Evolutionary conservation across 805 yeast genomes (phyloP), one percentile per base, ranked within the genome.

Genomic region (Ogataea polymorpha): DNA sequence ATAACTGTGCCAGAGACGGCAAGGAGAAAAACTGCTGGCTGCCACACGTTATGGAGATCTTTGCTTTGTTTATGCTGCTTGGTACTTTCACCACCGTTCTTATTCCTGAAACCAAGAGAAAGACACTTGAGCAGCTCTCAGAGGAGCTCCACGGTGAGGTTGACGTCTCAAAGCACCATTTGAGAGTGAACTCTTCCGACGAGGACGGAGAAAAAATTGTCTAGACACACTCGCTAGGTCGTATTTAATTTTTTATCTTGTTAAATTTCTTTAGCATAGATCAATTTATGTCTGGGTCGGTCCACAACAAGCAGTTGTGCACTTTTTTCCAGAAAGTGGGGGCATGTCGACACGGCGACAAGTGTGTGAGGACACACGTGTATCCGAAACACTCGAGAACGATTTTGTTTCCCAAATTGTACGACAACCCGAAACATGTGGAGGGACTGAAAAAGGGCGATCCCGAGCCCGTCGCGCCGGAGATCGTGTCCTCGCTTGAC

Each of bases 41-140:
- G 65, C 87, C 88, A 32, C 96, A 88, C 55, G 95, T 88, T 52
- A 87, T 88, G 95, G 89, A 88, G 71, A 87, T 88, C 62, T 88
- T 85, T 63, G 96, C 96, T 15, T 72, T 88, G 41, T 88, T 88
- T 77, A 88, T 88, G 96, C 73, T 88, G 68, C 53, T 81, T 37
- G 96, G 96, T 72, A 54, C 79, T 54, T 66, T 73, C 56, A 64
- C 80, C 30, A 66, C 93, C 11, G 61, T 84, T 40, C 73, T 86
- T 56, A 69, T 87, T 51, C 96, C 96, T 56, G 96, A 88, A 74
- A 87, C 96, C 48, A 86, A 84, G 79, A 80, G 96, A 75, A 79
- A 78, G 78, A 86, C 96, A 35, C 76, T 88, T 56, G 96, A 88
- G 74, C 82, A 86, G 63, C 75, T 88, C 47, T 67, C 80, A 53